Percentiles rank a stretch among this genome's conserved stretches.
Conservation (phyloP, 192 early-diverging fungal species). For the Phlyctochytrium arcticum region DNA sequence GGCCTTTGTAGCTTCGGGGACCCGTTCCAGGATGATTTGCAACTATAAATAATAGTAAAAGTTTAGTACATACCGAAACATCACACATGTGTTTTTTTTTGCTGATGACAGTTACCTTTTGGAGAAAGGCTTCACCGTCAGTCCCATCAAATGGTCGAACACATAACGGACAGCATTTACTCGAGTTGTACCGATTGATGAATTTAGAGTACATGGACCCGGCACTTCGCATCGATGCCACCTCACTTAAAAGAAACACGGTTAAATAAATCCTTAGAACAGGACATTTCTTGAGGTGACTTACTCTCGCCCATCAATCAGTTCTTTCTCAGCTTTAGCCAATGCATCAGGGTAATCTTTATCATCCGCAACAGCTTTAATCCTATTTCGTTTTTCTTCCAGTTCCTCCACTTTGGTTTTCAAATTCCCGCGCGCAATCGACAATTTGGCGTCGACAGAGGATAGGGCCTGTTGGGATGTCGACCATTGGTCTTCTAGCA, state of each 20-base stretch:
- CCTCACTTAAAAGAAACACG: background rate
- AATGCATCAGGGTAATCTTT: slow-evolving; percentile 15
- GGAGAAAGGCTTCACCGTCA: slow-evolving; percentile 39
- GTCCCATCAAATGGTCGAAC: slow-evolving; percentile 62
- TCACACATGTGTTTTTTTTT: no score
- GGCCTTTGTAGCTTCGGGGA: slow-evolving; percentile 25
- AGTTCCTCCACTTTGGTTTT: slow-evolving; percentile 14
- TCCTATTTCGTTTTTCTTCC: slow-evolving; percentile 1
- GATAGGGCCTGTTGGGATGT: background rate
- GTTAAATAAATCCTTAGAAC: background rate
- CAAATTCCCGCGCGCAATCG: slow-evolving; percentile 2
- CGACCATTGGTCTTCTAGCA: background rate
- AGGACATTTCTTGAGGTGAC: background rate
- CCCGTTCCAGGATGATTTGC: slow-evolving; percentile 24
- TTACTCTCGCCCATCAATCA: slow-evolving; percentile 29
- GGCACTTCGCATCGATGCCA: slow-evolving; percentile 50
- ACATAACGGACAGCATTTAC: slow-evolving; percentile 79
- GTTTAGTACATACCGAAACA: no score
- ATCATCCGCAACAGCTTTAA: slow-evolving; percentile 18
- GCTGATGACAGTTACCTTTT: slow-evolving; percentile 31
- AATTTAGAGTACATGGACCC: slow-evolving; percentile 63
- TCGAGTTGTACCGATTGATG: slow-evolving; percentile 56
- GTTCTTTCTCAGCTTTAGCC: slow-evolving; percentile 11
- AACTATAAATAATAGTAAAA: slow-evolving; percentile 30
- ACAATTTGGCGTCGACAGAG: slow-evolving; percentile 19